These are phyloP conservation scores for Centaurea solstitialis DNA, from an alignment of 129 eudicot genomes.

Conservation along the genomic window DNA sequence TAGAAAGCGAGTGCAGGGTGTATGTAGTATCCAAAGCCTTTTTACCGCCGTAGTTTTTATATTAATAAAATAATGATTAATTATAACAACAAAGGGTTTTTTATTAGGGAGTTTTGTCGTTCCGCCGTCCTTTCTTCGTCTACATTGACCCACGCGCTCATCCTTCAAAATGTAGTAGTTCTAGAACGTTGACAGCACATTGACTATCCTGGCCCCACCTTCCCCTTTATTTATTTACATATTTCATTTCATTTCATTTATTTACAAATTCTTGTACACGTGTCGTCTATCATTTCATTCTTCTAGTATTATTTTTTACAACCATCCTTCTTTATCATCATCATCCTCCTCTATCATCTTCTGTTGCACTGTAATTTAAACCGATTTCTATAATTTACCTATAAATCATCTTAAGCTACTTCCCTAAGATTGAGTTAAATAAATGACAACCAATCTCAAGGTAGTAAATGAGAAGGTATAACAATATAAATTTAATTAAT, in stretches of 20 bases:
- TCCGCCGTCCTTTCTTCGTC: not conserved
- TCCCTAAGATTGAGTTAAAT: too few species aligned
- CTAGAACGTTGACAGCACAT: conserved; percentile 1
- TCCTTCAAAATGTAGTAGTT: not conserved
- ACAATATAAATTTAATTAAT: too few species aligned
- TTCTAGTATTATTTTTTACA: too few species aligned
- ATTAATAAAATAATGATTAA: not conserved
- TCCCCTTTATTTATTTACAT: not conserved
- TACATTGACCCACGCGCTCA: conserved; percentile 2
- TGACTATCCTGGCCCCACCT: not conserved
- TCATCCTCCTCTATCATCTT: too few species aligned
- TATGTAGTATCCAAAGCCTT: not conserved
- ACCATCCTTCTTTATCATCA: too few species aligned
- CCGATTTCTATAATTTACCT: too few species aligned
- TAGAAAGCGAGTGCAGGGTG: not conserved
- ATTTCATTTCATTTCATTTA: not conserved
- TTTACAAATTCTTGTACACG: not conserved
- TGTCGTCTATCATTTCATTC: not conserved
- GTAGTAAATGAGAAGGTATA: too few species aligned
- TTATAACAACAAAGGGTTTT: too few species aligned
- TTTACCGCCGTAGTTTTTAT: conserved; percentile 5
- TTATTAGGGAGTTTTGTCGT: not conserved
- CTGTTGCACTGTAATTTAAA: too few species aligned
- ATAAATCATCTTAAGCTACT: too few species aligned
- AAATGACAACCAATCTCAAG: too few species aligned